Conservation (phyloP, 495 filamentous ascomycete species). For the Penicillium salamii region DNA sequence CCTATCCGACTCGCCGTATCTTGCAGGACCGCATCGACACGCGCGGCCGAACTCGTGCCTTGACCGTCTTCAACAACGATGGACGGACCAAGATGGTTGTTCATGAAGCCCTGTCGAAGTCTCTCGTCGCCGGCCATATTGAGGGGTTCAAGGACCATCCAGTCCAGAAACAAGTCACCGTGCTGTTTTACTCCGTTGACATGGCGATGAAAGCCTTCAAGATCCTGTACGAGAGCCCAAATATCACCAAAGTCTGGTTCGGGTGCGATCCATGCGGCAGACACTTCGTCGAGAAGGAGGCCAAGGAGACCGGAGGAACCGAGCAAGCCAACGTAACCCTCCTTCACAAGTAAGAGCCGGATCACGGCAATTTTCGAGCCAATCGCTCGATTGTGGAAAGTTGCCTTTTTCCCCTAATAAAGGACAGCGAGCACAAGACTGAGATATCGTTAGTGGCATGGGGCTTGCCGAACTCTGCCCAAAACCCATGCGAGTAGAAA, state of each 20-base stretch:
- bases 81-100: neutral
- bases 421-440: too few relatives aligned
- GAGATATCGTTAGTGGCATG: too few relatives aligned
- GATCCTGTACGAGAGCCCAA: neutral
- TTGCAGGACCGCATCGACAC: neutral
- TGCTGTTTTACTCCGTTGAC: neutral
- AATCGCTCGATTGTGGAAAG: too few relatives aligned
- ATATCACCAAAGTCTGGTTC: neutral
- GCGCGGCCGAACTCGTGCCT: neutral
- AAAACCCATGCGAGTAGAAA: too few relatives aligned
- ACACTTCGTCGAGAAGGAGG: too few relatives aligned
- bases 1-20: neutral
- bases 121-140: neutral
- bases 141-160: neutral
- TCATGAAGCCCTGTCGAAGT: neutral
- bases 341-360: too few relatives aligned
- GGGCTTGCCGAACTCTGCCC: too few relatives aligned
- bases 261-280: neutral
- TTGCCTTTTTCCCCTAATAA: too few relatives aligned
- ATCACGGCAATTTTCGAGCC: too few relatives aligned
- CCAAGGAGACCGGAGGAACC: too few relatives aligned
- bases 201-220: neutral
- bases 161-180: neutral
- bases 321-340: too few relatives aligned
- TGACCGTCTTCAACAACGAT: neutral